Evolutionary conservation across 2,329 filamentous ascomycete genomes (phyloP), one percentile per base, ranked within the genome.

Genomic region (Penicillium sclerotigenum): DNA sequence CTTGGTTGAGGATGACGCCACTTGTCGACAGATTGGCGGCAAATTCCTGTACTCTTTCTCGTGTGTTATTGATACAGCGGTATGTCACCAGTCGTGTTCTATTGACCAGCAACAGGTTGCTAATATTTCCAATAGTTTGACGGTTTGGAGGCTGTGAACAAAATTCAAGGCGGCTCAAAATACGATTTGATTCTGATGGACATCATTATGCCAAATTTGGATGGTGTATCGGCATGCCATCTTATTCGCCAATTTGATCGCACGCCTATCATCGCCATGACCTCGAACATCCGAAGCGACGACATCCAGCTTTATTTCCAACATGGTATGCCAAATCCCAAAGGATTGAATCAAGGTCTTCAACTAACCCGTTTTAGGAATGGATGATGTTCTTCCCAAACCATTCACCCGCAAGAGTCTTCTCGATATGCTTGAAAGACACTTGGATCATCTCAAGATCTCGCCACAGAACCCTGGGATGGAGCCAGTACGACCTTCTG

Each of bases 281-380:
- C 94, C 3, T 97, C 93, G 4, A 99, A 97, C 70, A 97, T 99
- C 62, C 85, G 94, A 62, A 92, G 91, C 58, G 93, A 97, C 68
- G 94, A 99, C 71, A 95, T 97, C 59, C 90, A 93, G 52, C 92
- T 95, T 77, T 99, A 99, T 72, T 97, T 97, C 77, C 87, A 93
- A 67, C 92, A 96, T 77, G 94, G 92, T 94, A 82, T 79, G 87
- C 68, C 14, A 24, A 2, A 34, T 28, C 31, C 7, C 22, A 33
- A 38, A n/a, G n/a, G 8, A 22, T 22, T 50, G 10, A 20, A 26
- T 20, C 4, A 29, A 26, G 34, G 8, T 37, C 9, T 6, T 24
- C 38, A 55, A 55, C 65, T 67, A 60, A 79, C 64, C 33, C 24
- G 5, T 28, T 22, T 7, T 65, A 96, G 92, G 93, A 41, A 97